These are phyloP conservation scores for Hypoxylon sp. DNA, from an alignment of 2,329 filamentous ascomycete species.

Conservation along the genomic window DNA sequence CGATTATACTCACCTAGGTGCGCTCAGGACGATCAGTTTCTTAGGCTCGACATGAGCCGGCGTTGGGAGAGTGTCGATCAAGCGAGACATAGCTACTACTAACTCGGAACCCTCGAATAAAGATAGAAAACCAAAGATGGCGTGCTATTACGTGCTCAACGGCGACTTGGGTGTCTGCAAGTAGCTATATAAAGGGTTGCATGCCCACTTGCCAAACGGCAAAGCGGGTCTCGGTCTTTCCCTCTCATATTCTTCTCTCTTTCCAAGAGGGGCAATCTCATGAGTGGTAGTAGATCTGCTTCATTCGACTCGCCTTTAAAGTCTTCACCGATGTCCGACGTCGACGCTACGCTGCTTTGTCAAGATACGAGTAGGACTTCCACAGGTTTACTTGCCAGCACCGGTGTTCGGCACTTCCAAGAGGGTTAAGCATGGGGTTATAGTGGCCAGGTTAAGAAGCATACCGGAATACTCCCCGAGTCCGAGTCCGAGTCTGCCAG, in stretches of 20 bases:
- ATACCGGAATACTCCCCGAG: no score
- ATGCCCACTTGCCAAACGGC: conserved; percentile 3
- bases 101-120: conserved; percentile 18
- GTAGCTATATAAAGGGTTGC: conserved; percentile 26
- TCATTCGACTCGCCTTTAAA: conserved; percentile 13
- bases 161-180: conserved; percentile 1
- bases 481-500: no score
- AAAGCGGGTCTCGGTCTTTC: conserved; percentile 23
- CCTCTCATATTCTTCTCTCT: no score
- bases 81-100: conserved; percentile 46
- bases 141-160: conserved; percentile 33
- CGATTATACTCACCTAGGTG: conserved; percentile 45
- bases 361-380: background rate
- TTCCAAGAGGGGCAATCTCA: no score
- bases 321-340: conserved; percentile 14
- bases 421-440: no score
- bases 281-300: no score
- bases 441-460: no score
- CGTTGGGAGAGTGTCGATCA: conserved; percentile 47
- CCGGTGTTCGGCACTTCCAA: no score
- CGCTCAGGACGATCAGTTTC: conserved; percentile 50
- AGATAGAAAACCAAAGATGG: conserved; percentile 10
- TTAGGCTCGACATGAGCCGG: conserved; percentile 45
- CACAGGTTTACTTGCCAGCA: background rate
- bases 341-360: background rate